phyloP scores from a whole-genome alignment of 164 flowering plant genomes.

The Aristolochia californica region DNA sequence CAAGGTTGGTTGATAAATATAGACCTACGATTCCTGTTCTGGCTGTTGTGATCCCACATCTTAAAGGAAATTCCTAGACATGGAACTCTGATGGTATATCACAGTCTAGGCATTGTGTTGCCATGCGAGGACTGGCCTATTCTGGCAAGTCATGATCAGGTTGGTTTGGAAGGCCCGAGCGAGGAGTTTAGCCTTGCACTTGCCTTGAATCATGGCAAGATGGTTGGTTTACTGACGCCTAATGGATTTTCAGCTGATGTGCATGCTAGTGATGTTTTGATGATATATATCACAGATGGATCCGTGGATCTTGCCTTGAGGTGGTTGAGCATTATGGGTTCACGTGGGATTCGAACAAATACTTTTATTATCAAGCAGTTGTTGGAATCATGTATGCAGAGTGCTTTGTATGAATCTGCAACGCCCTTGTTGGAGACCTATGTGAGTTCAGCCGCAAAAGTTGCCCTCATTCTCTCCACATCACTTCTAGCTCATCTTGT shows the following conservation, averaged over 20 bases:
- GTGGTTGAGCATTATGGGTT: slow-evolving; percentile 94
- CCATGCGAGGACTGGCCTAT: slow-evolving; percentile 37
- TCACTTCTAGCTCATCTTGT: slow-evolving; percentile 85
- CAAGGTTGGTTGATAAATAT: slow-evolving; percentile 48
- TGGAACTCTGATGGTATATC: slow-evolving; percentile 32
- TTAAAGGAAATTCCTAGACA: slow-evolving; percentile 20
- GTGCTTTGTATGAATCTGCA: slow-evolving; percentile 72
- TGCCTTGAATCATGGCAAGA: slow-evolving; percentile 26
- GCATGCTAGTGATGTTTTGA: slow-evolving; percentile 86
- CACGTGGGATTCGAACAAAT: slow-evolving; percentile 87
- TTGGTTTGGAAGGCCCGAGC: slow-evolving; percentile 15
- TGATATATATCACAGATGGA: slow-evolving; percentile 88
- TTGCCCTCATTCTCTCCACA: slow-evolving; percentile 87
- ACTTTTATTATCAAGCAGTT: slow-evolving; percentile 85
- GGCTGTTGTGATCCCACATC: slow-evolving; percentile 37
- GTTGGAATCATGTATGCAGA: slow-evolving; percentile 96
- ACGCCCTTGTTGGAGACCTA: slow-evolving; percentile 88
- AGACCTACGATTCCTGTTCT: slow-evolving; percentile 38
- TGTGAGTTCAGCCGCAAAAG: slow-evolving; percentile 73
- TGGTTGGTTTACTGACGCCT: slow-evolving; percentile 26
- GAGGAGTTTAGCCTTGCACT: slow-evolving; percentile 30
- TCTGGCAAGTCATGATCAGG: slow-evolving; percentile 30
- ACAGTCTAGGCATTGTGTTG: slow-evolving; percentile 46
- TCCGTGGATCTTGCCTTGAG: slow-evolving; percentile 85
- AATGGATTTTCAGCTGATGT: slow-evolving; percentile 74